Base-by-base conservation (phyloP, 305 asterid species). In the Ajuga reptans region DNA sequence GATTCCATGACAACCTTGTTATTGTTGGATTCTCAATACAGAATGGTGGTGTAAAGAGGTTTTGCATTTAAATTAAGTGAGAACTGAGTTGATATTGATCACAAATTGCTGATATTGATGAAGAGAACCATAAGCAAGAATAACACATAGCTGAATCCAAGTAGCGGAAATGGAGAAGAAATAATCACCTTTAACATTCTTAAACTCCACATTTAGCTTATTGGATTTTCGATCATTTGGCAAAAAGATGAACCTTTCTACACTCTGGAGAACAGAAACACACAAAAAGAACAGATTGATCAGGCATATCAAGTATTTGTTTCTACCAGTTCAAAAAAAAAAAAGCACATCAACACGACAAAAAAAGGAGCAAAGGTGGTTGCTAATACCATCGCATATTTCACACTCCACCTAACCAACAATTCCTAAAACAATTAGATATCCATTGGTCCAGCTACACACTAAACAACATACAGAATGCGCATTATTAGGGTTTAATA, bases 171-270 rank as follows among this genome's bases (percentile, higher is more conserved):
- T 11, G 77, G 65, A 52, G 41, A 57, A 54, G 61, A 36, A 70
- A 64, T 33, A 62, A 51, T 72, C 80, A 90, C 98, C 97, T 88
- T 75, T 88, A 50, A 92, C 83, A 62, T 45, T 68, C 84, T 78
- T 87, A 77, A 89, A 88, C 75, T 89, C 98, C 80, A 88, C 90
- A 64, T 83, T 92, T 17, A 90, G 82, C 89, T 72, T 88, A 62
- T 71, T 29, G 39, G 92, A 85, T 59, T 74, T 84, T 37, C 86
- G 89, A 72, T 89, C 97, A 67, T 79, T 84, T 4, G 97, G 86
- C 80, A 74, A 73, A 69, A 88, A 92, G 36, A 73, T 64, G 52
- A 88, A 64, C 75, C 89, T 84, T 72, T 92, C 96, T 55, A 72
- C 71, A 45, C 60, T 83, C 98, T 92, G 94, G 57, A 53, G 66